These are phyloP conservation scores for Ceratobasidium sp. DNA, from an alignment of 1,284 basidiomycete species.

Conservation along the genomic window DNA sequence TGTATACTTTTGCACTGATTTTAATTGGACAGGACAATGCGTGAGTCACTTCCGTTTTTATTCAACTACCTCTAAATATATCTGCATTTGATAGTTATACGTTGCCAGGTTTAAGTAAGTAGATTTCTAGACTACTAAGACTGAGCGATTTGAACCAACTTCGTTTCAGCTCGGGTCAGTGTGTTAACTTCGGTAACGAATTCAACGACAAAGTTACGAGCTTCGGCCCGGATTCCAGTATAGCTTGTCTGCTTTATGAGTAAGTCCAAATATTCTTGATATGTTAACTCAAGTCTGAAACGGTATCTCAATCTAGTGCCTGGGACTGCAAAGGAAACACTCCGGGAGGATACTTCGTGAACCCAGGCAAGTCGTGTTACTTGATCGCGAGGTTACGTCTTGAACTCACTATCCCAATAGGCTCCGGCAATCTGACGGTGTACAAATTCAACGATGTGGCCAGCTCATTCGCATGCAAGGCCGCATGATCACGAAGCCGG, in stretches of 20 bases:
- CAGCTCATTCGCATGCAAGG: slow-evolving; percentile 28
- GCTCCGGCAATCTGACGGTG: neutral
- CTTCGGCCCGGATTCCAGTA: slow-evolving; percentile 22
- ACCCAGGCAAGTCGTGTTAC: slow-evolving; percentile 19
- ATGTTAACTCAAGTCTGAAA: neutral
- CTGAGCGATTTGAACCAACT: neutral
- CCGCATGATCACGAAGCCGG: neutral
- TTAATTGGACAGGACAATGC: neutral
- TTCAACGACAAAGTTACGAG: slow-evolving; percentile 32
- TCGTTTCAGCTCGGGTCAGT: slow-evolving; percentile 19
- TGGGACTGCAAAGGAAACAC: slow-evolving; percentile 22
- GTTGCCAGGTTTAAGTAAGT: slow-evolving; percentile 27
- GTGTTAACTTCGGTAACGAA: slow-evolving; percentile 37
- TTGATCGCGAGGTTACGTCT: neutral
- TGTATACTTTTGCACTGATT: slow-evolving; percentile 13
- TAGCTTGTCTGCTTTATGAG: slow-evolving; percentile 29
- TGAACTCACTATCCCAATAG: neutral
- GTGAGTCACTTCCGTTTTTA: slow-evolving; percentile 10
- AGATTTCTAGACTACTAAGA: neutral
- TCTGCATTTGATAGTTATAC: slow-evolving; percentile 5
- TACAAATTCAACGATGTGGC: slow-evolving; percentile 28
- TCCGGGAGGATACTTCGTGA: slow-evolving; percentile 7
- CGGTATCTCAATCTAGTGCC: neutral
- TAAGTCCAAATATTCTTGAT: neutral
- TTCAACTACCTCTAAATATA: too few species aligned